A percentile compares a stretch with the other conserved stretches of the same genome.
phyloP scores from a whole-genome alignment of 139 green algal species.

The Pycnococcus provasolii region DNA sequence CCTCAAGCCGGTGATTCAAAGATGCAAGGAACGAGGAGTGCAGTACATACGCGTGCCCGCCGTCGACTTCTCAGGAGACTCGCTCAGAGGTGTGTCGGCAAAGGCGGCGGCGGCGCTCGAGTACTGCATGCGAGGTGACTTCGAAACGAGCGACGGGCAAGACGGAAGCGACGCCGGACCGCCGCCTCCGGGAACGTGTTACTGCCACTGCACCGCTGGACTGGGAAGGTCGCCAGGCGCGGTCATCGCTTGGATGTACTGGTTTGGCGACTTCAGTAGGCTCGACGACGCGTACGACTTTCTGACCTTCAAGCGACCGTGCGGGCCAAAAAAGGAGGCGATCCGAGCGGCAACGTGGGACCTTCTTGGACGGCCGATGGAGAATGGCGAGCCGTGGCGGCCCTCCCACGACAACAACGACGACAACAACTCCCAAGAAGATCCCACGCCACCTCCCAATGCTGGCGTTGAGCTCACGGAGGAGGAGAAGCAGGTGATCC shows the following conservation, averaged over 20 bases:
- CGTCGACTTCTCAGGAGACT: slow-evolving; percentile 34
- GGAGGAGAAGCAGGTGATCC: too few species aligned
- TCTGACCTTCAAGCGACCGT: slow-evolving; percentile 35
- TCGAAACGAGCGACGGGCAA: not conserved
- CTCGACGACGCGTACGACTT: slow-evolving; percentile 33
- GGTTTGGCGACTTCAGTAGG: slow-evolving; percentile 21
- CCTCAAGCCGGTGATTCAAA: slow-evolving; percentile 5
- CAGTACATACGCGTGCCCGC: slow-evolving; percentile 21
- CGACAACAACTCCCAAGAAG: too few species aligned
- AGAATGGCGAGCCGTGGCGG: not conserved
- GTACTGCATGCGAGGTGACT: slow-evolving; percentile 8
- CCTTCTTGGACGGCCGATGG: slow-evolving; percentile 1
- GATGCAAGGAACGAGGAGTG: slow-evolving; percentile 9
- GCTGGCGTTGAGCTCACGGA: too few species aligned
- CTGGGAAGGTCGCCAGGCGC: slow-evolving; percentile 31
- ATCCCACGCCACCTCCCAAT: too few species aligned
- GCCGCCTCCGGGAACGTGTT: not conserved
- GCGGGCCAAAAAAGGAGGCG: slow-evolving; percentile 37
- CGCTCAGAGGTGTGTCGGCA: slow-evolving; percentile 25
- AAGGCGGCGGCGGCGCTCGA: slow-evolving; percentile 28
- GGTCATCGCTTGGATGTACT: slow-evolving; percentile 39
- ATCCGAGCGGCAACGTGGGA: slow-evolving; percentile 36
- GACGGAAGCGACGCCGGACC: too few species aligned
- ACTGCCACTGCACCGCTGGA: slow-evolving; percentile 41
- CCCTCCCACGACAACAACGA: too few species aligned